These are phyloP conservation scores for Berkeleyomyces basicola DNA, from an alignment of 2,329 filamentous ascomycete genomes.

Conservation along the genomic window DNA sequence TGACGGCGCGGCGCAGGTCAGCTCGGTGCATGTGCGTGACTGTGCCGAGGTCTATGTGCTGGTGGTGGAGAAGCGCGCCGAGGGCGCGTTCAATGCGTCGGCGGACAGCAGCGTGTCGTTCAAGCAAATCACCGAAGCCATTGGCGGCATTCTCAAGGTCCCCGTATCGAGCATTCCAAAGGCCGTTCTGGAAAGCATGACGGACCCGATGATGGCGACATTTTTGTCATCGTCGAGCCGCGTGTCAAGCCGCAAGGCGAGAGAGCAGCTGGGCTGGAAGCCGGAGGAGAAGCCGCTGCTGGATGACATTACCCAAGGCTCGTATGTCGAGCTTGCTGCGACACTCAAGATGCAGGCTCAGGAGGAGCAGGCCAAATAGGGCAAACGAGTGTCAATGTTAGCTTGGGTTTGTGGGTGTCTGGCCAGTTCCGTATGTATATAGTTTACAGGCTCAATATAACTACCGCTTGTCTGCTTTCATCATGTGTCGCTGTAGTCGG, in stretches of 20 bases:
- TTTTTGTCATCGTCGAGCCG: slow-evolving; percentile 23
- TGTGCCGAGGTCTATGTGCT: slow-evolving; percentile 26
- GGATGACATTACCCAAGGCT: slow-evolving; percentile 20
- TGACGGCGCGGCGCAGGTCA: slow-evolving; percentile 18
- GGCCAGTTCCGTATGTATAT: neutral
- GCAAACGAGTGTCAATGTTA: neutral
- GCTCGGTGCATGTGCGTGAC: slow-evolving; percentile 27
- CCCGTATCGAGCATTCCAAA: slow-evolving; percentile 16
- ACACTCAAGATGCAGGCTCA: slow-evolving; percentile 9
- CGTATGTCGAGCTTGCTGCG: slow-evolving; percentile 16
- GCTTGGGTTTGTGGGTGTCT: neutral
- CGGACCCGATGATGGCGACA: slow-evolving; percentile 20
- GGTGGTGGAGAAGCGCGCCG: slow-evolving; percentile 20
- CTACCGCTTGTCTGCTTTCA: neutral
- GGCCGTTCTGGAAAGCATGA: slow-evolving; percentile 18
- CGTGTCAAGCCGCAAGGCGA: slow-evolving; percentile 23
- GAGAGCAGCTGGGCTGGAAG: slow-evolving; percentile 24
- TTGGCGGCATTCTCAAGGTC: slow-evolving; percentile 16
- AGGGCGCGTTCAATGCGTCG: slow-evolving; percentile 23
- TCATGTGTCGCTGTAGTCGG: too few species aligned
- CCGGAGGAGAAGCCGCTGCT: slow-evolving; percentile 21
- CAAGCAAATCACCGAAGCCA: slow-evolving; percentile 18
- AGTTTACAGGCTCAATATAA: neutral
- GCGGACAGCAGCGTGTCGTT: slow-evolving; percentile 20
- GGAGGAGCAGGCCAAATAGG: too few species aligned